phyloP scores from a whole-genome alignment of 177 flowering plant species.

The Tripterygium wilfordii region DNA sequence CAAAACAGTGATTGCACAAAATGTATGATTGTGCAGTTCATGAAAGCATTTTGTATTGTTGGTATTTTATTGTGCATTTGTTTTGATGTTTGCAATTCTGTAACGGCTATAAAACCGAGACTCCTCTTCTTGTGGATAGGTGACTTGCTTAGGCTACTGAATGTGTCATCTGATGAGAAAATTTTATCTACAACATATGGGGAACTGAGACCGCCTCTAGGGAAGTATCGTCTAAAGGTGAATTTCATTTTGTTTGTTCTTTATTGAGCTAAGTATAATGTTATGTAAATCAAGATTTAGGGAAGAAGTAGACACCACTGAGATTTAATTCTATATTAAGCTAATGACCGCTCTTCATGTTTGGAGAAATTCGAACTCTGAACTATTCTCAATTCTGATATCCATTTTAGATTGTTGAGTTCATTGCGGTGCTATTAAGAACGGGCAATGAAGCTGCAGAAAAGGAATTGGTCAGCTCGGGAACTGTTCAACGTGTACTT shows the following conservation, averaged over 20 bases:
- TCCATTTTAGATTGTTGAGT: constrained; percentile 76
- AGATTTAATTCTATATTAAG: no score
- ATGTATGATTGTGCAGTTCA: no score
- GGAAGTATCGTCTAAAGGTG: constrained; percentile 85
- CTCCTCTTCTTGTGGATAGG: constrained; percentile 54
- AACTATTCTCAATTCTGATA: not conserved
- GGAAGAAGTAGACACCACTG: no score
- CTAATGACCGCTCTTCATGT: no score
- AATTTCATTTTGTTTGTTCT: not conserved
- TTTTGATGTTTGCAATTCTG: no score
- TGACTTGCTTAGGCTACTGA: constrained; percentile 64
- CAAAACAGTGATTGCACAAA: no score
- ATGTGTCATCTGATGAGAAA: constrained; percentile 61
- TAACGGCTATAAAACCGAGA: no score
- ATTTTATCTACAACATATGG: constrained; percentile 78
- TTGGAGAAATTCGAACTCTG: no score
- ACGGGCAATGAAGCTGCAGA: constrained; percentile 80
- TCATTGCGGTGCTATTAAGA: constrained; percentile 70
- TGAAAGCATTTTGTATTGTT: no score
- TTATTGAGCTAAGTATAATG: not conserved
- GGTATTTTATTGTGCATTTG: no score
- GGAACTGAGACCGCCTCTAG: constrained; percentile 80
- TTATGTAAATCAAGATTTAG: no score
- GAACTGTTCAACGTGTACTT: constrained; percentile 66
- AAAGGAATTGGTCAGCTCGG: constrained; percentile 66